phyloP scores from a whole-genome alignment of 2,329 filamentous ascomycete species.

The Trichophyton verrucosum region DNA sequence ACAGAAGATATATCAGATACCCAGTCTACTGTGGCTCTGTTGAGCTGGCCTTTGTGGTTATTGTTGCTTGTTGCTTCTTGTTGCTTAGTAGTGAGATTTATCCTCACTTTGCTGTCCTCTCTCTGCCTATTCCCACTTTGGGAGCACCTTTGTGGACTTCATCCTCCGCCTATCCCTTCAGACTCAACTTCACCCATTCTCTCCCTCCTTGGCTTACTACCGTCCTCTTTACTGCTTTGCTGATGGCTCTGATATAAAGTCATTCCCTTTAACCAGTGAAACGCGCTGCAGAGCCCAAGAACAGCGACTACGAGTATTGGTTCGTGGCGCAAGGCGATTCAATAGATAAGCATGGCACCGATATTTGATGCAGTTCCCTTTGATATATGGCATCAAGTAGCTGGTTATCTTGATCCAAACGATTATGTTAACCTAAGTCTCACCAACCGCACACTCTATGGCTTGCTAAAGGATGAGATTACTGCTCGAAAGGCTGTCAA shows the following conservation, averaged over 20 bases:
- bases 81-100: background rate
- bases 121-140: background rate
- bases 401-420: slow-evolving; percentile 42
- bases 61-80: background rate
- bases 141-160: too few relatives aligned
- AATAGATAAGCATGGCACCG: slow-evolving; percentile 5
- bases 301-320: background rate
- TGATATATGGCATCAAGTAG: slow-evolving; percentile 52
- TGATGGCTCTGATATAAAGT: background rate
- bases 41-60: background rate
- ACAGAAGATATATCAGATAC: background rate
- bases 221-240: background rate
- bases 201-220: background rate
- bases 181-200: background rate
- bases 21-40: background rate
- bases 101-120: background rate
- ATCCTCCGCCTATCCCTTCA: too few relatives aligned
- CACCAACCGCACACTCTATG: slow-evolving; percentile 41
- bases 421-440: slow-evolving; percentile 47
- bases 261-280: background rate
- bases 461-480: slow-evolving; percentile 41
- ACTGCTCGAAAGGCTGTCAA: slow-evolving; percentile 48
- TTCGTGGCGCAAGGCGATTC: background rate
- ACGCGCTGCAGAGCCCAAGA: background rate
- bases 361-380: slow-evolving; percentile 43